These are phyloP conservation scores for Fragilariopsis cylindrus DNA, from an alignment of 108 stramenopile species.

Conservation along the genomic window DNA sequence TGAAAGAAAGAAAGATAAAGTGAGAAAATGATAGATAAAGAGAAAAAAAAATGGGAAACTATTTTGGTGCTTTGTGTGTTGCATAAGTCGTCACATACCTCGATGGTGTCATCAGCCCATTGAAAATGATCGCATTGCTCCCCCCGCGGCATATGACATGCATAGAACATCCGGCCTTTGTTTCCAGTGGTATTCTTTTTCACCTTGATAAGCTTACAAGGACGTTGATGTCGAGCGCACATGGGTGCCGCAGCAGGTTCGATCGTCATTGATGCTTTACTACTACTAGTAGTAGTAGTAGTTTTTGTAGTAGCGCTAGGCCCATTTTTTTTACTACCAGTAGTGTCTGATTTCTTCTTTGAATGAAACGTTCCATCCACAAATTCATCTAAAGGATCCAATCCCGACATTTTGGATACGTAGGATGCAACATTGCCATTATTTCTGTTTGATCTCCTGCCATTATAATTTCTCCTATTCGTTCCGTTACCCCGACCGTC, in stretches of 20 bases:
- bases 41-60: not conserved
- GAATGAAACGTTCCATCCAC: slow-evolving; percentile 67
- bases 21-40: not conserved
- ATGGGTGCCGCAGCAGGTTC: slow-evolving; percentile 34
- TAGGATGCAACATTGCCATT: slow-evolving; percentile 15
- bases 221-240: slow-evolving; percentile 76
- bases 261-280: not conserved
- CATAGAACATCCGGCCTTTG: slow-evolving; percentile 87
- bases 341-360: slow-evolving; percentile 2
- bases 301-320: slow-evolving; percentile 10
- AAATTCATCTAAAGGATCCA: slow-evolving; percentile 87
- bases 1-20: not conserved
- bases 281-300: not conserved
- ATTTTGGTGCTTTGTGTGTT: not conserved
- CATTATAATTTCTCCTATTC: slow-evolving; percentile 2
- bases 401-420: slow-evolving; percentile 48
- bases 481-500: slow-evolving; percentile 14
- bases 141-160: slow-evolving; percentile 79
- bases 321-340: not conserved
- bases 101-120: slow-evolving; percentile 86
- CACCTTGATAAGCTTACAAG: slow-evolving; percentile 76
- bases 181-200: slow-evolving; percentile 83
- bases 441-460: slow-evolving; percentile 8
- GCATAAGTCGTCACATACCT: slow-evolving; percentile 30
- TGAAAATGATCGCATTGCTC: slow-evolving; percentile 90